Conservation (phyloP, 2,329 filamentous ascomycete species). For the Myrmaecium sp. region DNA sequence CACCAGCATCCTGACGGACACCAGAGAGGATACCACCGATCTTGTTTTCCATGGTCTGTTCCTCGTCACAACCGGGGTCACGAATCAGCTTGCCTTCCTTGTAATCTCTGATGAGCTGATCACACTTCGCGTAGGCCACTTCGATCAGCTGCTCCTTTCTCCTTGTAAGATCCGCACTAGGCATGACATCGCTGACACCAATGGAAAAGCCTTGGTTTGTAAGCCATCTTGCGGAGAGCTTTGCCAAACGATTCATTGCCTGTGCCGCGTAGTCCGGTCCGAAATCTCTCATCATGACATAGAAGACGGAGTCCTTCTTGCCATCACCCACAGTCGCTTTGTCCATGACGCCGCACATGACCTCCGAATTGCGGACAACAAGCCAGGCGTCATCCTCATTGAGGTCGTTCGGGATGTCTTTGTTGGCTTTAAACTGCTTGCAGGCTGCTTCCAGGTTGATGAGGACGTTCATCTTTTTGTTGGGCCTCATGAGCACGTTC, state of each 20-base stretch:
- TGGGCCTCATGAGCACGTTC: slow-evolving; percentile 79
- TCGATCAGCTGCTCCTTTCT: slow-evolving; percentile 64
- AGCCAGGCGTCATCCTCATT: slow-evolving; percentile 66
- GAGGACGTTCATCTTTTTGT: slow-evolving; percentile 62
- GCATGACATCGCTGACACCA: slow-evolving; percentile 86
- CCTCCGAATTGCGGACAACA: slow-evolving; percentile 85
- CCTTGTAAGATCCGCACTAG: slow-evolving; percentile 50
- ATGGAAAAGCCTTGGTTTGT: slow-evolving; percentile 92
- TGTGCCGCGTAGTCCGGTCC: slow-evolving; percentile 75
- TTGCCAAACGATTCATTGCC: slow-evolving; percentile 88
- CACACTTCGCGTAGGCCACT: slow-evolving; percentile 63
- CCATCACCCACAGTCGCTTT: slow-evolving; percentile 93
- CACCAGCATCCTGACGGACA: slow-evolving; percentile 80
- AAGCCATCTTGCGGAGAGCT: slow-evolving; percentile 73
- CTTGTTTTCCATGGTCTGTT: slow-evolving; percentile 77
- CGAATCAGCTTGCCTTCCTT: slow-evolving; percentile 69
- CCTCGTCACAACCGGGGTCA: slow-evolving; percentile 75
- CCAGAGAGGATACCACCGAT: slow-evolving; percentile 85
- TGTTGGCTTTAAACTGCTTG: slow-evolving; percentile 54
- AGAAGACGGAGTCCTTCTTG: slow-evolving; percentile 96
- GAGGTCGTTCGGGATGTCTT: slow-evolving; percentile 54
- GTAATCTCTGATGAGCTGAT: slow-evolving; percentile 67
- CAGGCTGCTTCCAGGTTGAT: slow-evolving; percentile 91
- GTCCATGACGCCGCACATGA: slow-evolving; percentile 97
- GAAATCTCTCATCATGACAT: slow-evolving; percentile 88